These are phyloP conservation scores for Hypomyces rosellus DNA, from an alignment of 2,329 filamentous ascomycete genomes.

Conservation along the genomic window DNA sequence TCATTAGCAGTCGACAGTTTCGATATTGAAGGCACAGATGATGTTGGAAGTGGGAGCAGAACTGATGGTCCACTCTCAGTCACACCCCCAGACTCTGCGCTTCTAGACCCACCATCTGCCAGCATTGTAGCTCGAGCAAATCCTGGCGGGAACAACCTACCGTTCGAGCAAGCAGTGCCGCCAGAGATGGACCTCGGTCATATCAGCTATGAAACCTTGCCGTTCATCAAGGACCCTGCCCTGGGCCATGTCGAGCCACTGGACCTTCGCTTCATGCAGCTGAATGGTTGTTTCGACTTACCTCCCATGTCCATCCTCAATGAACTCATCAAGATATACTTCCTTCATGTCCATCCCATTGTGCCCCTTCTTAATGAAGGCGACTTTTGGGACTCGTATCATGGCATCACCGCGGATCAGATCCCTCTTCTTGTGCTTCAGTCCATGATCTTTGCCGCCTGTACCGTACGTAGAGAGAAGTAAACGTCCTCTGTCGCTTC, in stretches of 20 bases:
- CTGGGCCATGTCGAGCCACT: slow-evolving; percentile 6
- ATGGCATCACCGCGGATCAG: neutral
- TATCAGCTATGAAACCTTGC: slow-evolving; percentile 3
- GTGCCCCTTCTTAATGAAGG: slow-evolving; percentile 17
- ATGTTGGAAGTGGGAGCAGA: too few species aligned
- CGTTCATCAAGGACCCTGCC: slow-evolving; percentile 2
- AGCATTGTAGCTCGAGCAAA: too few species aligned
- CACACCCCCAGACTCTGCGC: too few species aligned
- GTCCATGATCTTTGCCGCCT: slow-evolving; percentile 16
- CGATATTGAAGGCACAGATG: neutral
- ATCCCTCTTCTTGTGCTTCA: slow-evolving; percentile 14
- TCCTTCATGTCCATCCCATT: slow-evolving; percentile 18
- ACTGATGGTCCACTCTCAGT: too few species aligned
- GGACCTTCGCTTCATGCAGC: slow-evolving; percentile 11
- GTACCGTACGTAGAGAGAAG: slow-evolving; percentile 8
- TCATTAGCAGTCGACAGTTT: neutral
- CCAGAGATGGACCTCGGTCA: neutral
- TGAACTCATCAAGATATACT: slow-evolving; percentile 17
- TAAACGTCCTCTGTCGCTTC: neutral
- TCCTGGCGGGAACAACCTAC: too few species aligned
- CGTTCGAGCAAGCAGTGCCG: too few species aligned
- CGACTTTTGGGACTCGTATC: slow-evolving; percentile 18
- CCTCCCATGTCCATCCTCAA: slow-evolving; percentile 13
- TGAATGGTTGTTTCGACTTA: slow-evolving; percentile 15
- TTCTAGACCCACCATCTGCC: too few species aligned